These are phyloP conservation scores for Terfezia claveryi DNA, from an alignment of 495 filamentous ascomycete species.

Conservation along the genomic window DNA sequence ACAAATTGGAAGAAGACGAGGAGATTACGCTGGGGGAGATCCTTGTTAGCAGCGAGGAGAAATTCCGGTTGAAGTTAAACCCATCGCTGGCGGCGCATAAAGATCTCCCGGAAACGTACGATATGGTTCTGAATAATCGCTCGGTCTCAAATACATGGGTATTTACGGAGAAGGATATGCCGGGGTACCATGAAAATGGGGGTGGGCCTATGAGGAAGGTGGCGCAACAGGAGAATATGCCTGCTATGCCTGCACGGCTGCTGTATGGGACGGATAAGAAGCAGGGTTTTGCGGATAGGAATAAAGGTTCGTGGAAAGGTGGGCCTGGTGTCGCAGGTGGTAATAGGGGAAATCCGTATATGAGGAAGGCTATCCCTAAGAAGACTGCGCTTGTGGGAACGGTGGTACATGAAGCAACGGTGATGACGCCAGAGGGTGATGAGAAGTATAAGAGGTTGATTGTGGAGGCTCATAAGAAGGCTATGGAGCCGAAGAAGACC, in stretches of 20 bases:
- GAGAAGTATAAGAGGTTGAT: constrained; percentile 45
- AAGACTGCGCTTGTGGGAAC: constrained; percentile 56
- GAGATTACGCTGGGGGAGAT: constrained; percentile 16
- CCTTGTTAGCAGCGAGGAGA: constrained; percentile 1
- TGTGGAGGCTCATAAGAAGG: constrained; percentile 34
- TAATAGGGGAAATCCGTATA: constrained; percentile 42
- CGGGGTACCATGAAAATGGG: constrained; percentile 42
- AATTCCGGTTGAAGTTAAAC: constrained; percentile 15
- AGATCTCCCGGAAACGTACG: constrained; percentile 61
- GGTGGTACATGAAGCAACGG: constrained; percentile 50
- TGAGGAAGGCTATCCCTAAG: constrained; percentile 65
- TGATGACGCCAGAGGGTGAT: constrained; percentile 50
- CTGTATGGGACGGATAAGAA: constrained; percentile 27
- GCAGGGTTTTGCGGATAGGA: constrained; percentile 8
- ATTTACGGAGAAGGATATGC: constrained; percentile 78
- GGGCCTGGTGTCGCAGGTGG: background rate
- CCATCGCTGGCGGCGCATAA: constrained; percentile 16
- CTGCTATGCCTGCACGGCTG: constrained; percentile 20
- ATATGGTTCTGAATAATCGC: constrained; percentile 41
- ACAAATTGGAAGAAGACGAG: constrained; percentile 19
- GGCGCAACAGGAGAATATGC: constrained; percentile 23
- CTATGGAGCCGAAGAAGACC: constrained; percentile 38
- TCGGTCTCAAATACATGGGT: constrained; percentile 58
- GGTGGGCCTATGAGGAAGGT: constrained; percentile 18
- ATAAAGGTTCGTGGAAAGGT: constrained; percentile 19